phyloP scores from a whole-genome alignment of 768 basidiomycete genomes.

The Phlebiopsis gigantea region DNA sequence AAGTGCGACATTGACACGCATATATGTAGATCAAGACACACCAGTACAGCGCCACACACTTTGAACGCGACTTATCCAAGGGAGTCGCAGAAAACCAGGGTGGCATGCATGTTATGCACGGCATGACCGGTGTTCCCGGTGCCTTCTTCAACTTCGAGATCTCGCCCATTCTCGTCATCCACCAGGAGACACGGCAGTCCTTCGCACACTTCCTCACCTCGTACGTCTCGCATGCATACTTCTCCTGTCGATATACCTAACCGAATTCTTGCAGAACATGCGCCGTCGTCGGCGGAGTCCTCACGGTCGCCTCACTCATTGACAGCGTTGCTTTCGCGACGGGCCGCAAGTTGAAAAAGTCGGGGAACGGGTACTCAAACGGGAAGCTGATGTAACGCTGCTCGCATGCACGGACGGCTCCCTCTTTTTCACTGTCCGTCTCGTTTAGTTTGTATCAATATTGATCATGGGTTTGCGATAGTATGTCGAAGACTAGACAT shows the following conservation, averaged over 20 bases:
- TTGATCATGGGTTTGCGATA: not conserved
- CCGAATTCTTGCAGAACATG: conserved; percentile 59
- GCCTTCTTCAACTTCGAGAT: conserved; percentile 95
- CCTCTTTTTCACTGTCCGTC: not conserved
- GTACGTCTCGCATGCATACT: conserved; percentile 40
- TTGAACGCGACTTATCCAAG: conserved; percentile 83
- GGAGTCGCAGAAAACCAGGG: conserved; percentile 53
- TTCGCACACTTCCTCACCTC: conserved; percentile 99
- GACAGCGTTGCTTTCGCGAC: conserved; percentile 88
- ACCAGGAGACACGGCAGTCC: conserved; percentile 85
- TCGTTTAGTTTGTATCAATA: not conserved
- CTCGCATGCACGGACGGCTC: not conserved
- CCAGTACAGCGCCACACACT: conserved; percentile 94
- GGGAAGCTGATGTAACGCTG: conserved; percentile 25
- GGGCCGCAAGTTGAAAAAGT: conserved; percentile 67
- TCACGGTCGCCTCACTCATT: conserved; percentile 87
- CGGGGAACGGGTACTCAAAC: conserved; percentile 22
- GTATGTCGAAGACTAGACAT: not conserved
- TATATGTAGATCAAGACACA: conserved; percentile 70
- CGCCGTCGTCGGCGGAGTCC: conserved; percentile 94
- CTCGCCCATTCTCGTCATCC: conserved; percentile 91
- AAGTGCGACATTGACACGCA: not conserved
- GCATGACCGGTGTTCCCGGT: conserved; percentile 68
- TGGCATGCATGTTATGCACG: conserved; percentile 72
- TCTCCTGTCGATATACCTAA: conserved; percentile 1